These are phyloP conservation scores for Aspergillus tanneri DNA, from an alignment of 2,329 filamentous ascomycete genomes.

Conservation along the genomic window DNA sequence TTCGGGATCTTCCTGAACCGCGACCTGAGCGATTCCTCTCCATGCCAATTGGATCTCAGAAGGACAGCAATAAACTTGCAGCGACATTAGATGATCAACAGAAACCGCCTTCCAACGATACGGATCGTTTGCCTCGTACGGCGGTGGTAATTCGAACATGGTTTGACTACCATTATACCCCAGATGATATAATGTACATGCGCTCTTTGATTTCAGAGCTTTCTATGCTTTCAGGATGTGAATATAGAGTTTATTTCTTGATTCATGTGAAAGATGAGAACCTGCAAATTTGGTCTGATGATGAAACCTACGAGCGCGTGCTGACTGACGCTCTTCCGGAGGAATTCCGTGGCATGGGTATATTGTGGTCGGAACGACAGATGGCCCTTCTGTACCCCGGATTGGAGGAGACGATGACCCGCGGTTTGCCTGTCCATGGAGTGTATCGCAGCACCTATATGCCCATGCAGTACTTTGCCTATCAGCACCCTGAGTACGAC, in stretches of 20 bases:
- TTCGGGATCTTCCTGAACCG: constrained; percentile 47
- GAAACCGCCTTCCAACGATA: constrained; percentile 22
- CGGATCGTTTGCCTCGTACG: constrained; percentile 54
- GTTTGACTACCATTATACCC: constrained; percentile 73
- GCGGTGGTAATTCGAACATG: constrained; percentile 80
- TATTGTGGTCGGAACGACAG: constrained; percentile 89
- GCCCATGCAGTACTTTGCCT: constrained; percentile 90
- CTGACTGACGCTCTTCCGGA: constrained; percentile 68
- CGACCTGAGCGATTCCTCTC: constrained; percentile 35
- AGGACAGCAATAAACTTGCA: constrained; percentile 18
- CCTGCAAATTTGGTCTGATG: constrained; percentile 77
- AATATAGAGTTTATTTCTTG: constrained; percentile 80
- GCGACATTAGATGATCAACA: constrained; percentile 16
- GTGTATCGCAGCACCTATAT: constrained; percentile 91
- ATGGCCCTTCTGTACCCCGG: constrained; percentile 90
- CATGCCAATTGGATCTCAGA: constrained; percentile 33
- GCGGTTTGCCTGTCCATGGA: constrained; percentile 77
- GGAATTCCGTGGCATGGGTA: constrained; percentile 86
- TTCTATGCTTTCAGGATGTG: constrained; percentile 71
- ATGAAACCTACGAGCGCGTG: constrained; percentile 69
- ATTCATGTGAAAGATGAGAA: constrained; percentile 80
- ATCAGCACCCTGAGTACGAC: constrained; percentile 75
- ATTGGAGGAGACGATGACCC: constrained; percentile 72
- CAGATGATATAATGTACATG: constrained; percentile 75
- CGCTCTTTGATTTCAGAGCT: constrained; percentile 79